A percentile compares a stretch with the other conserved stretches of the same genome.
These are phyloP conservation scores for Daedaleopsis nitida DNA, from an alignment of 768 basidiomycete species.

Conservation along the genomic window DNA sequence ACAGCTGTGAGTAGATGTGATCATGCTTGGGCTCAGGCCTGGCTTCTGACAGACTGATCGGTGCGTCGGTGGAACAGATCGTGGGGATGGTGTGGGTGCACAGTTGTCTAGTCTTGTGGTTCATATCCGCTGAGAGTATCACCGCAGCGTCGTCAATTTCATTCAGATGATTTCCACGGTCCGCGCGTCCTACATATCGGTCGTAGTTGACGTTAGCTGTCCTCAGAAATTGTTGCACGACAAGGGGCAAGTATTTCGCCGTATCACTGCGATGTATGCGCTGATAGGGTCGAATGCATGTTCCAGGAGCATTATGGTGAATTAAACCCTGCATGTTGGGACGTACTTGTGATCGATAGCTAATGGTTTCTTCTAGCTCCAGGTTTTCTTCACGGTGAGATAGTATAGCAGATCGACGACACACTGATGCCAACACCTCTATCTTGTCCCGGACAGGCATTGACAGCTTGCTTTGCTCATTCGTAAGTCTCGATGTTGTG, in stretches of 20 bases:
- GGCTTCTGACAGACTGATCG: no score
- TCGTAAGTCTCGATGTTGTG: neutral
- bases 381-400: conserved; percentile 7
- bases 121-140: neutral
- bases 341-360: no score
- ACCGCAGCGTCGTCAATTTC: neutral
- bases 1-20: neutral
- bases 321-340: neutral
- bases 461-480: conserved; percentile 5
- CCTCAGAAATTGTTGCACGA: neutral
- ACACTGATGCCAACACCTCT: no score
- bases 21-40: neutral
- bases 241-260: neutral
- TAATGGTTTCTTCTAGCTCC: neutral
- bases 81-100: conserved; percentile 3
- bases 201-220: neutral
- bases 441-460: neutral
- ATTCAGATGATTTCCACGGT: conserved; percentile 6
- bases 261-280: neutral
- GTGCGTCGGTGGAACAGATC: neutral
- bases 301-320: conserved; percentile 12
- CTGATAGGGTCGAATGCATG: neutral
- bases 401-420: neutral
- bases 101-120: neutral
- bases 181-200: neutral